These are phyloP conservation scores for Micractinium sp. DNA, from an alignment of 139 green algal genomes.

Conservation along the genomic window DNA sequence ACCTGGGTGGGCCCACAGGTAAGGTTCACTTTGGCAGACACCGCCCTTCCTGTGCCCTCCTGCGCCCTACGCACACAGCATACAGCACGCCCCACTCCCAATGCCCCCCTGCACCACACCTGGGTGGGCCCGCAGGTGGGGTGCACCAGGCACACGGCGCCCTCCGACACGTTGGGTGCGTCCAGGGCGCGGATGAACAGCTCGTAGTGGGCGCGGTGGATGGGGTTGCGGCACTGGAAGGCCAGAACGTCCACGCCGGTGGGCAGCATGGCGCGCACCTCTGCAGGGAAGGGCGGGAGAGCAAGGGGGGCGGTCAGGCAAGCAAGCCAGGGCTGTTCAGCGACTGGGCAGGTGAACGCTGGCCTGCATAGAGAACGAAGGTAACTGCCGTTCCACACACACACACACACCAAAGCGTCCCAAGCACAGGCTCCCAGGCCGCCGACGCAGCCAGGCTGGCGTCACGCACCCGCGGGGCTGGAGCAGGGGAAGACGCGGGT, in stretches of 20 bases:
- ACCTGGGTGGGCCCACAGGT: background rate
- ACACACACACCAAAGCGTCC: too few species aligned
- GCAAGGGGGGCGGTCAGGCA: background rate
- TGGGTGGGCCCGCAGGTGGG: slow-evolving; percentile 91
- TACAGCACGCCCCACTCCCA: background rate
- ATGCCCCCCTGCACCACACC: slow-evolving; percentile 32
- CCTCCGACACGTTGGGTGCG: slow-evolving; percentile 76
- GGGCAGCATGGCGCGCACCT: slow-evolving; percentile 74
- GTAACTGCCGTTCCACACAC: too few species aligned
- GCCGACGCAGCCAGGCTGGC: too few species aligned
- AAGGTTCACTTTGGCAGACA: background rate
- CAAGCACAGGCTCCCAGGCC: too few species aligned
- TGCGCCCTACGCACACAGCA: background rate
- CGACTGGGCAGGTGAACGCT: too few species aligned
- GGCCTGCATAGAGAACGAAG: too few species aligned
- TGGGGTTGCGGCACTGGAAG: slow-evolving; percentile 96
- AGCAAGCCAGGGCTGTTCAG: too few species aligned
- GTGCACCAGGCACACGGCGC: slow-evolving; percentile 88
- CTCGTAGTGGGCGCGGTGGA: slow-evolving; percentile 95
- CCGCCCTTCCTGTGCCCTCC: background rate
- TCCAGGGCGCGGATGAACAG: slow-evolving; percentile 90
- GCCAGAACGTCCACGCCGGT: slow-evolving; percentile 83
- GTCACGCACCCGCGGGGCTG: slow-evolving; percentile 69
- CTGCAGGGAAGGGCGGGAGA: background rate
- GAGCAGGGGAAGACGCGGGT: slow-evolving; percentile 86